Evolutionary conservation across 2,329 filamentous ascomycete species (phyloP).

Genomic region (Colletotrichum lindemuthianum): DNA sequence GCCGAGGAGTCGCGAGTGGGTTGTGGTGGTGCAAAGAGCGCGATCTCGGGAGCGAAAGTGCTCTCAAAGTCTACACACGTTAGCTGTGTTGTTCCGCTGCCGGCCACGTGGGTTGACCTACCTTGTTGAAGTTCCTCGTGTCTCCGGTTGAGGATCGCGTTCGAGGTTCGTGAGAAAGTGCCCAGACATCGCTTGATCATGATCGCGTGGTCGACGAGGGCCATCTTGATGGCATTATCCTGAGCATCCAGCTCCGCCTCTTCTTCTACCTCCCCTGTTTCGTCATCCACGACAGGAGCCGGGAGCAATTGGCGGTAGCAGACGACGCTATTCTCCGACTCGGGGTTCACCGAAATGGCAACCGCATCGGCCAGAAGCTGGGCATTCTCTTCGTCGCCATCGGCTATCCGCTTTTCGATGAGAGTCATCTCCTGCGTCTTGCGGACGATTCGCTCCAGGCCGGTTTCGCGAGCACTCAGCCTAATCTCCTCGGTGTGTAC

Average conservation of each 20-base stretch:
- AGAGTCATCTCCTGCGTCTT: constrained; percentile 87
- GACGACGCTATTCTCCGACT: constrained; percentile 80
- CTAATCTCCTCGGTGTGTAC: constrained; percentile 72
- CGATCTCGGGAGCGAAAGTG: constrained; percentile 73
- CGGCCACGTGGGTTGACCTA: constrained; percentile 55
- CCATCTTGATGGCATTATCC: constrained; percentile 84
- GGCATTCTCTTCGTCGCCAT: constrained; percentile 77
- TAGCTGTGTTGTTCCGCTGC: not conserved
- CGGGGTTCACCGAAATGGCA: constrained; percentile 78
- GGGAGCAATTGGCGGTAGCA: constrained; percentile 81
- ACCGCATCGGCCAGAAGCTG: constrained; percentile 79
- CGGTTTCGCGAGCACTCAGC: constrained; percentile 84
- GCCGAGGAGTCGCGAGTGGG: constrained; percentile 53
- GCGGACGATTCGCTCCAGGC: constrained; percentile 86
- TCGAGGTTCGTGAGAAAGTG: constrained; percentile 72
- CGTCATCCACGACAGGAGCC: constrained; percentile 52
- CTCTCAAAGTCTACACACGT: constrained; percentile 64
- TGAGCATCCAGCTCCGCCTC: constrained; percentile 65
- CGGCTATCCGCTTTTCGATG: constrained; percentile 78
- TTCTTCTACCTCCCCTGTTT: constrained; percentile 52
- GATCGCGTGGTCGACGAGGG: constrained; percentile 88
- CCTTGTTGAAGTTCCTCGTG: constrained; percentile 71
- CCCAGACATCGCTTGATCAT: constrained; percentile 85
- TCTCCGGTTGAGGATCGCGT: constrained; percentile 64
- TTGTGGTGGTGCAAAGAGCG: constrained; percentile 66